Base-by-base conservation (phyloP, 1,139 yeast species). In the Ogataea hybrid region DNA sequence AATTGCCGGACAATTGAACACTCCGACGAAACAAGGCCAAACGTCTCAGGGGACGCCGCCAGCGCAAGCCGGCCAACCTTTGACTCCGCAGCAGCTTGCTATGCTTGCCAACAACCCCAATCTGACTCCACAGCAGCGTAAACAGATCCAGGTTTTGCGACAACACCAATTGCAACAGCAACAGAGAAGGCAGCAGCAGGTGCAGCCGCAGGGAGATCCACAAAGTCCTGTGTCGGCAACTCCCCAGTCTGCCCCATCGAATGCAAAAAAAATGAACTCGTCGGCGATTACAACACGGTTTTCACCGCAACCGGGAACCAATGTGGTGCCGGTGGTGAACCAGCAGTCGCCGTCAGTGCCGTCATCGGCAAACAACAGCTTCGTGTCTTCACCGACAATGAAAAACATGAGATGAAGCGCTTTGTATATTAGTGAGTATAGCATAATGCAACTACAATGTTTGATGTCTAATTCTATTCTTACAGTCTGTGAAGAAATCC, bases 281-380 rank as follows among this genome's bases (percentile, higher is more conserved):
- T 60, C 49, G 35, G 57, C 58, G 2, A 50, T 57, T 4, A 51
- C 60, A 3, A 57, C 61, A 2, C 46, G 61, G 38, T 57, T 57
- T 35, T 54, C 61, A 7, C 61, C 61, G 6, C 61, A 57, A 33
- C 54, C 59, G 3, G 61, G 61, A 2, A 41, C 50, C 9, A 42
- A 44, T 9, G 47, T 42, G 22, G 41, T 41, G 17, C 42, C 46
- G n/a, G 35, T 42, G 41, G 41, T 37, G 31, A 39, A 32, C 20
- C 43, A 39, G 39, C 25, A 39, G 6, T 17, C 43, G 28, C 25
- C 43, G n/a, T 35, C 44, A 17, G 35, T 41, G 9, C 42, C 43
- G n/a, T 40, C 47, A 12, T 43, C 46, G 21, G 37, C 37, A n/a
- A 43, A 35, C 32, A 43, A 40, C 37, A 42, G 48, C 27, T 42